Percentiles rank a stretch among this genome's conserved stretches.
Conservation (phyloP, 2,329 filamentous ascomycete species). For the Thermomyces lanuginosus region DNA sequence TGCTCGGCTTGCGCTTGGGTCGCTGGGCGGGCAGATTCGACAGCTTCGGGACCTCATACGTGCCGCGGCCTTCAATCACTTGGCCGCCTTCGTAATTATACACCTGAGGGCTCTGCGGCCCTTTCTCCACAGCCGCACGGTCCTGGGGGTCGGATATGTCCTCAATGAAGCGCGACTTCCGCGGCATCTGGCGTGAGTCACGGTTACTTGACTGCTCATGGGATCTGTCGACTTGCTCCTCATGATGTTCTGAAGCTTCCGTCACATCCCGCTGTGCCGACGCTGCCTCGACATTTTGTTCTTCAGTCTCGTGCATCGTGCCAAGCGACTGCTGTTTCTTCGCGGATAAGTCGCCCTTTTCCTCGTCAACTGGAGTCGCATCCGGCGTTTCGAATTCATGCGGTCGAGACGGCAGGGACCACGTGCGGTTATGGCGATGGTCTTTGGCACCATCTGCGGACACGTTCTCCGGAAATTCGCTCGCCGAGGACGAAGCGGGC, state of each 20-base stretch:
- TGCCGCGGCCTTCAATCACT: conserved; percentile 18
- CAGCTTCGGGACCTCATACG: conserved; percentile 15
- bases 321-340: no score
- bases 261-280: no score
- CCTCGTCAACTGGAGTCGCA: conserved; percentile 12
- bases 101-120: conserved; percentile 1
- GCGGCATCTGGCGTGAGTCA: background rate
- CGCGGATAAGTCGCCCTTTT: no score
- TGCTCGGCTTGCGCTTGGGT: conserved; percentile 16
- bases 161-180: background rate
- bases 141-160: background rate
- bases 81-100: no score
- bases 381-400: conserved; percentile 4
- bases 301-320: no score
- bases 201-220: background rate
- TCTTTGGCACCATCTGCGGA: conserved; percentile 11
- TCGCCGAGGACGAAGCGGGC: conserved; percentile 11
- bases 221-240: no score
- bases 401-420: conserved; percentile 31
- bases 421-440: conserved; percentile 27
- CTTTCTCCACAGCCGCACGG: background rate
- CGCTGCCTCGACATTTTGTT: no score
- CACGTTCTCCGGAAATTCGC: conserved; percentile 2
- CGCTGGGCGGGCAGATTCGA: conserved; percentile 13
- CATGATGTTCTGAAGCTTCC: no score